Conservation (phyloP, 192 early-diverging fungal species). For the Lobosporangium transversale region DNA sequence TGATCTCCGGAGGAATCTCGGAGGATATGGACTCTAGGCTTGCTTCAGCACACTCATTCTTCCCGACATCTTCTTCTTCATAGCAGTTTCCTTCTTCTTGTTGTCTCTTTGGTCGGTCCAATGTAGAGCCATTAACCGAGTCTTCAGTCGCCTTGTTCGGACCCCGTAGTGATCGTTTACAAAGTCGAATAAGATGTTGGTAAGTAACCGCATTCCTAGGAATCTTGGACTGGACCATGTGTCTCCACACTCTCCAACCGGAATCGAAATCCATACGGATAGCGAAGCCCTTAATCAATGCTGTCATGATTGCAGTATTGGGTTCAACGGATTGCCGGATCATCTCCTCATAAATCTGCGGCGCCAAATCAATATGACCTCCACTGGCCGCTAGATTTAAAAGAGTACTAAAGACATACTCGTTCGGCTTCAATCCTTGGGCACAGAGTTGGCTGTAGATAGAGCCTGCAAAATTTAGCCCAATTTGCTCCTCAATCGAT, state of each 20-base stretch:
- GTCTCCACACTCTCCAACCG: constrained; percentile 37
- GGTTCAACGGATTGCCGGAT: constrained; percentile 17
- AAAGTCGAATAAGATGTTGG: constrained; percentile 46
- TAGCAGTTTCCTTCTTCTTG: not conserved
- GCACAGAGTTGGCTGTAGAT: constrained; percentile 38
- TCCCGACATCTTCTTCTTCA: too few relatives aligned
- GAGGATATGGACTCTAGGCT: too few relatives aligned
- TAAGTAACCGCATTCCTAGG: constrained; percentile 44
- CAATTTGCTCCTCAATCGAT: constrained; percentile 17
- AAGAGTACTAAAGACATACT: constrained; percentile 27
- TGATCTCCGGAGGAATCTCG: constrained; percentile 22
- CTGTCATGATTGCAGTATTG: constrained; percentile 45
- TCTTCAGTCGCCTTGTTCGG: constrained; percentile 9
- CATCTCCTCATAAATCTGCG: constrained; percentile 43
- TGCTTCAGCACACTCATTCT: too few relatives aligned
- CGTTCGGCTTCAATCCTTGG: constrained; percentile 31
- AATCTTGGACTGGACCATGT: constrained; percentile 38
- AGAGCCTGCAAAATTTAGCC: constrained; percentile 24
- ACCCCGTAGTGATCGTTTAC: constrained; percentile 30
- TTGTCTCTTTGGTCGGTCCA: not conserved
- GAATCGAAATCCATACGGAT: constrained; percentile 46
- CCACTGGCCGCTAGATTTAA: constrained; percentile 19
- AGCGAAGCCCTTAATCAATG: constrained; percentile 41
- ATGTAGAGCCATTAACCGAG: not conserved
- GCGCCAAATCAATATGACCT: constrained; percentile 20